Conservation (phyloP, 805 yeast genomes). For the Candida verbasci region DNA sequence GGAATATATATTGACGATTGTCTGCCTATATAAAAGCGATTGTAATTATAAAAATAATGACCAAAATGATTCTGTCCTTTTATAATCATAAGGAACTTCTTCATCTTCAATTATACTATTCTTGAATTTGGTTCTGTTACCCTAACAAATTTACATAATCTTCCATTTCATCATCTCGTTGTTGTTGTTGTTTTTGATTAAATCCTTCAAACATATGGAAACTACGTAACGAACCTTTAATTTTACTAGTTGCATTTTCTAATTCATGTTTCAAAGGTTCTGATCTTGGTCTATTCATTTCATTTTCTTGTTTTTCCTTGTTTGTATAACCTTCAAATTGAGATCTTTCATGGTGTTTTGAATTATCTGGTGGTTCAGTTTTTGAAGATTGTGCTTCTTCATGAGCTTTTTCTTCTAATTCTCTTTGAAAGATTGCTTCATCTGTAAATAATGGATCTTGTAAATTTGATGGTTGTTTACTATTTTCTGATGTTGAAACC, state of each 20-base stretch:
- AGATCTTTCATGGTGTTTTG: constrained; percentile 1
- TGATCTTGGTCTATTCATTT: constrained; percentile 2
- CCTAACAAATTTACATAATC: constrained; percentile 10
- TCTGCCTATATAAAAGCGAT: background rate
- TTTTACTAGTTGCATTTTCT: background rate
- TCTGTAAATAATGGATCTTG: constrained; percentile 1
- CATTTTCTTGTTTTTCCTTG: background rate
- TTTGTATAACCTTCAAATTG: background rate
- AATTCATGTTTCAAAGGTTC: constrained; percentile 4
- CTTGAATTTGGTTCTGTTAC: constrained; percentile 4
- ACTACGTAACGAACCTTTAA: constrained; percentile 4
- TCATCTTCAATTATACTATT: constrained; percentile 1
- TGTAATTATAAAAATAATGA: constrained; percentile 1
- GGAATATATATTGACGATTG: background rate
- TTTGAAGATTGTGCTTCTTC: background rate
- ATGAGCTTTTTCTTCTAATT: background rate
- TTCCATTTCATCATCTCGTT: constrained; percentile 6
- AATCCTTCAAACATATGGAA: constrained; percentile 7
- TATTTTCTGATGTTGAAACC: background rate
- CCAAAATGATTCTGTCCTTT: constrained; percentile 5
- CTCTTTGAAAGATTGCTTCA: background rate
- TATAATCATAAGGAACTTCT: constrained; percentile 1
- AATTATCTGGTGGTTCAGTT: background rate
- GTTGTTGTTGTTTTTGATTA: background rate
- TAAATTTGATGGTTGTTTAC: background rate